Evolutionary conservation across 2,329 filamentous ascomycete species (phyloP).

Genomic region (Ophiostoma montium): DNA sequence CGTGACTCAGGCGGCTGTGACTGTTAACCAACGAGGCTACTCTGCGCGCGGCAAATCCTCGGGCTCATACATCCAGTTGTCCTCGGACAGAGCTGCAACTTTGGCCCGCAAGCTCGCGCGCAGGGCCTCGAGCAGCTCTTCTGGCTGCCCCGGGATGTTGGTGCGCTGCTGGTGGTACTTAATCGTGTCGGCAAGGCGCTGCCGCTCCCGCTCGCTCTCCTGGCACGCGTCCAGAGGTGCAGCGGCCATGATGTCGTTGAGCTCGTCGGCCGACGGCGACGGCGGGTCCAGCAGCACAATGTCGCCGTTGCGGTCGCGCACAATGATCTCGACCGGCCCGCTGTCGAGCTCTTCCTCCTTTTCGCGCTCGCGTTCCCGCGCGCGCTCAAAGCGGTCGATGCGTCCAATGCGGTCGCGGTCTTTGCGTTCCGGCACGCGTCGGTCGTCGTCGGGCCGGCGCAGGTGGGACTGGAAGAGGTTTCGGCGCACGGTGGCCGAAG

Average conservation of each 20-base stretch:
- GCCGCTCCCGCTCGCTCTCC: conserved; percentile 46
- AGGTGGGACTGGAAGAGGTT: conserved; percentile 45
- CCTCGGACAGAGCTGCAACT: conserved; percentile 60
- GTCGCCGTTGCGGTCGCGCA: conserved; percentile 48
- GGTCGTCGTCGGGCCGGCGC: conserved; percentile 33
- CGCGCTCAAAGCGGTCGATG: background rate
- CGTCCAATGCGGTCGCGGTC: background rate
- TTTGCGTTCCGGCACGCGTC: background rate
- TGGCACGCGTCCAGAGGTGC: conserved; percentile 37
- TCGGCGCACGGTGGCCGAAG: conserved; percentile 26
- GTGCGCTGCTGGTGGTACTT: conserved; percentile 45
- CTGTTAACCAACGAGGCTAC: background rate
- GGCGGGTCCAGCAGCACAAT: conserved; percentile 45
- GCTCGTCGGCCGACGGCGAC: conserved; percentile 36
- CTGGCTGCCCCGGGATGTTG: conserved; percentile 45
- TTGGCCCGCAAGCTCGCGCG: conserved; percentile 57
- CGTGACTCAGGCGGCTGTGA: too few relatives aligned
- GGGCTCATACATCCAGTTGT: conserved; percentile 83
- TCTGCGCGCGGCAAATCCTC: conserved; percentile 37
- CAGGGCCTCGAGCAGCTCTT: conserved; percentile 59
- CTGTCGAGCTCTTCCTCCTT: background rate
- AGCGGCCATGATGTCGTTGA: conserved; percentile 30
- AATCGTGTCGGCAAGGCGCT: conserved; percentile 45
- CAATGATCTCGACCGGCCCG: conserved; percentile 34
- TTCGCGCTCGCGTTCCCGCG: background rate